Evolutionary conservation across 305 asterid species (phyloP), one percentile per base, ranked within the genome.

Genomic region (Petunia hybrid): DNA sequence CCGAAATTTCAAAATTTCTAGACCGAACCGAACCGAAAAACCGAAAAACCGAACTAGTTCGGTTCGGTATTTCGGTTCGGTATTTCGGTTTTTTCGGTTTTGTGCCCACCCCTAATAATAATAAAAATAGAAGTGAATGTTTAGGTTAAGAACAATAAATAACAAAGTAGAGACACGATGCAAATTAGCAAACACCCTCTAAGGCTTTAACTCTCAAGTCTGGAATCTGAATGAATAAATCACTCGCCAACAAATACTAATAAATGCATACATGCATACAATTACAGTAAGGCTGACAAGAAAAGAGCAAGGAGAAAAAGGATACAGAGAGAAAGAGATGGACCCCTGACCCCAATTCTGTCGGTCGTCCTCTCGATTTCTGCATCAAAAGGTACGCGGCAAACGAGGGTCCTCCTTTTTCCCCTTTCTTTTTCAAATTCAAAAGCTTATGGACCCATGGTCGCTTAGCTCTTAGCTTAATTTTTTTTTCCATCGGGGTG

Each of bases 341-440:
- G 41, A 46, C 16, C 8, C 12, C 75, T 81, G 82, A 84, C 57
- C 80, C 78, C 14, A 64, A 22, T 22, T 64, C 43, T 69, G 76
- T 69, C 76, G 76, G 41, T 43, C 57, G 40, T 43, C 40, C 57
- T 83, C 86, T 88, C 86, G 91, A 56, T 65, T 61, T 85, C 66
- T 78, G 81, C 82, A 69, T 84, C 83, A 82, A 81, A 76, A 38
- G 65, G 60, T 62, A 71, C 86, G 83, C 88, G 83, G 45, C 85
- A 86, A 82, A 86, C 81, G 87, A 85, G 88, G 89, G 84, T 80
- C 81, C 84, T 79, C 83, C 53, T 51, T 63, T 41, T 42, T 45
- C 1, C 68, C 46, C 35, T 40, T 7, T 8, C 35, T 43, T 42
- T 66, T 70, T 22, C 60, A 31, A 70, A 70, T 70, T 70, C 60